Evolutionary conservation across 1,284 basidiomycete genomes (phyloP), one percentile per base, ranked within the genome.

Genomic region (Irpex lacteus): DNA sequence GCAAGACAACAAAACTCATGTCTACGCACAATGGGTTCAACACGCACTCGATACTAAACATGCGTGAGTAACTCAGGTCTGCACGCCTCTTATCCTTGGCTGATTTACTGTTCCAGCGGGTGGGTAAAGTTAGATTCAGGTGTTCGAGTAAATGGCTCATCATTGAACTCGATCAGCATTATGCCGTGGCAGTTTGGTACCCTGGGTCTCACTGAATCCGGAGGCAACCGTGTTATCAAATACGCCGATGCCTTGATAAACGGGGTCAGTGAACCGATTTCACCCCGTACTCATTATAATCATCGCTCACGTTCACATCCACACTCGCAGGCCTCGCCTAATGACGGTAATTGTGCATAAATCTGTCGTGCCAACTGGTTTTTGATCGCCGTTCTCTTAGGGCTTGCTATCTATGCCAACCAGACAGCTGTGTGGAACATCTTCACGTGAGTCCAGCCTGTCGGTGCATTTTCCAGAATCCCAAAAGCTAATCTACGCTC

Each of bases 161-260:
- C 8, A 11, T 15, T 2, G 40, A 1, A 50, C 6, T 37, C 36
- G 40, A 64, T 6, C 56, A 84, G 85, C 1, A 83, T 86, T 61
- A 80, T 86, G 77, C 84, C 83, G 0, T 87, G 84, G 84, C 84
- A 87, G 73, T 85, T 83, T 65, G 84, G 85, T 9, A 74, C 77
- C 62, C 71, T 83, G 3, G 80, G 79, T 32, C 72, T 86, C 60
- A 83, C 75, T 26, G 84, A 87, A 68, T 74, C 76, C 66, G 80
- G 81, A 7, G 84, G 83, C 1, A 82, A 85, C 69, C 80, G 81
- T 36, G 69, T 82, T 44, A 81, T 86, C 68, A 85, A 86, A 70
- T 85, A 86, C 66, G 78, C 81, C 2, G 84, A 86, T 68, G 78
- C 75, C 19, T 70, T 86, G 61, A 75, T 82, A 55, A 68, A 82